phyloP scores from a whole-genome alignment of 1,284 basidiomycete genomes.

The Leccinum solheimii region DNA sequence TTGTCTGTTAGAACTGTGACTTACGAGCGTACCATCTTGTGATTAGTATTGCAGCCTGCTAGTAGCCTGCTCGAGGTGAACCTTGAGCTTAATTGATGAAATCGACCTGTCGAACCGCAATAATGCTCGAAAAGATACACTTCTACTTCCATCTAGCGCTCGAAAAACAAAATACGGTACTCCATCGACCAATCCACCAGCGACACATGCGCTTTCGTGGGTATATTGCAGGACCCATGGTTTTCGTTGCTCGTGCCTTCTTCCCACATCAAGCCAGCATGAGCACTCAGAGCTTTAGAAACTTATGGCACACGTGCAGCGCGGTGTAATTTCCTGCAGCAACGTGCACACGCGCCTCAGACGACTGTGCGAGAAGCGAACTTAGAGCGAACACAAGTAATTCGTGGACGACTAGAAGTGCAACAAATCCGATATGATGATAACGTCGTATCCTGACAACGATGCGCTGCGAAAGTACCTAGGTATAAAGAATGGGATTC shows the following conservation, averaged over 20 bases:
- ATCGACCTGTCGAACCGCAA: neutral
- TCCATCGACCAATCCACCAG: conserved; percentile 57
- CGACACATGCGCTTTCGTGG: conserved; percentile 59
- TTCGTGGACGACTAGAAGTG: conserved; percentile 62
- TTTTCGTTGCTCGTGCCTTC: conserved; percentile 31
- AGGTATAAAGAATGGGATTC: conserved; percentile 1
- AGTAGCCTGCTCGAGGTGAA: neutral
- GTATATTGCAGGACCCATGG: conserved; percentile 25
- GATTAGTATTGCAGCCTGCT: neutral
- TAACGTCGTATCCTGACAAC: conserved; percentile 49
- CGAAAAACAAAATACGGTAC: neutral
- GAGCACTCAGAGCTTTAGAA: conserved; percentile 43
- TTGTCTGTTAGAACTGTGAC: neutral
- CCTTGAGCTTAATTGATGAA: neutral
- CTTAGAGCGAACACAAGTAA: conserved; percentile 52
- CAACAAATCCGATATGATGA: conserved; percentile 65
- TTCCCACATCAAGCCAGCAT: conserved; percentile 49
- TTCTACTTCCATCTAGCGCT: conserved; percentile 6
- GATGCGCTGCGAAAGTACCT: conserved; percentile 16
- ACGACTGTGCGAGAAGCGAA: conserved; percentile 46
- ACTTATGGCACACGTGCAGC: conserved; percentile 52
- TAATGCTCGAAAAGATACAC: neutral
- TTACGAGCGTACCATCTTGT: neutral
- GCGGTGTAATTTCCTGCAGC: conserved; percentile 66
- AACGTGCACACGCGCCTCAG: conserved; percentile 51